Conservation (phyloP, 2,329 filamentous ascomycete species). For the Fusarium hainanense region DNA sequence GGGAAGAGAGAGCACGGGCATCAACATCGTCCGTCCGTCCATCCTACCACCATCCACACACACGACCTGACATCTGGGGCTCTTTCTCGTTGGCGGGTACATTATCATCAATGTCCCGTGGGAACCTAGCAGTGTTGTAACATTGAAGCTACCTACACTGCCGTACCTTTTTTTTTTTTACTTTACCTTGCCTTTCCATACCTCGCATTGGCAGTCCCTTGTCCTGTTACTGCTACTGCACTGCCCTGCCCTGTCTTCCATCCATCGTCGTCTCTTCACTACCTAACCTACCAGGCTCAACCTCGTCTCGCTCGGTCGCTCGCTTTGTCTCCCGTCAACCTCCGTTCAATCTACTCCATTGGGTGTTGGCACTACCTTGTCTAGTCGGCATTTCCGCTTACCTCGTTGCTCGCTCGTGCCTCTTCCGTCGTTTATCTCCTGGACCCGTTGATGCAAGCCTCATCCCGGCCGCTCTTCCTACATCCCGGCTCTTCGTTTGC, state of each 20-base stretch:
- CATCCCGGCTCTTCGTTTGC: conserved; percentile 36
- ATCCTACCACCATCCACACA: conserved; percentile 1
- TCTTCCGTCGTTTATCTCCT: conserved; percentile 42
- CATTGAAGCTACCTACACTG: conserved; percentile 40
- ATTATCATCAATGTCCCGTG: conserved; percentile 44
- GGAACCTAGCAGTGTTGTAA: conserved; percentile 38
- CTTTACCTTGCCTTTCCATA: neutral
- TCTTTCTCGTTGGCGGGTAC: conserved; percentile 40
- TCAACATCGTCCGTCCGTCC: conserved; percentile 25
- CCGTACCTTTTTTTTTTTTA: conserved; percentile 19
- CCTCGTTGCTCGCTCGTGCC: conserved; percentile 37
- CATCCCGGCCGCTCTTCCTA: conserved; percentile 34
- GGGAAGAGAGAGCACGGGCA: conserved; percentile 33
- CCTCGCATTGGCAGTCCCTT: neutral
- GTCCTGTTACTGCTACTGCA: neutral
- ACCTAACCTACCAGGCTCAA: conserved; percentile 4
- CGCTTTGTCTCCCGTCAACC: conserved; percentile 41
- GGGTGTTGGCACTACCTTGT: conserved; percentile 37
- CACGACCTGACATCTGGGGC: conserved; percentile 16
- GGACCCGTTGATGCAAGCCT: conserved; percentile 38
- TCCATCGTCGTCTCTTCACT: conserved; percentile 1
- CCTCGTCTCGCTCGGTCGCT: conserved; percentile 32
- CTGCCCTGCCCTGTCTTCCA: neutral
- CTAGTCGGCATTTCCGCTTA: conserved; percentile 39
- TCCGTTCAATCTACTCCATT: conserved; percentile 42